Percentiles rank a stretch among this genome's conserved stretches.
These are phyloP conservation scores for Hypoxylon perforatum DNA, from an alignment of 495 filamentous ascomycete species.

Conservation along the genomic window DNA sequence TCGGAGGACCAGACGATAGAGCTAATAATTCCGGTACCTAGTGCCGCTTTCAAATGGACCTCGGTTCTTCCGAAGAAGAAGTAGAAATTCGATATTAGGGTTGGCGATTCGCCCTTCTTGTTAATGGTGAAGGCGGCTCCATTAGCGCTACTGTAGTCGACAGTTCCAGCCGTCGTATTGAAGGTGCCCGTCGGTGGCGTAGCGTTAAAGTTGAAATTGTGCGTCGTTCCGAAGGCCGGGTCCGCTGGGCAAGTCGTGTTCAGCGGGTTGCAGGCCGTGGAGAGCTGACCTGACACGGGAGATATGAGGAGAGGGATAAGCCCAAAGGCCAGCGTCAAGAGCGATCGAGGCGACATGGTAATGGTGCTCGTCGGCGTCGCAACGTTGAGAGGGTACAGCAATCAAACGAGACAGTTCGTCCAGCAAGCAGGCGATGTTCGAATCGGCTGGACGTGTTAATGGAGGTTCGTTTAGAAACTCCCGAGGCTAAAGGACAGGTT, in stretches of 20 bases:
- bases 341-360: slow-evolving; percentile 48
- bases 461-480: neutral
- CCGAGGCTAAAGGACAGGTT: slow-evolving; percentile 3
- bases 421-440: too few relatives aligned
- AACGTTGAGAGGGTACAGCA: neutral
- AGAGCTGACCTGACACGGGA: slow-evolving; percentile 67
- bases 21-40: slow-evolving; percentile 81
- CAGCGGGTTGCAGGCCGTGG: slow-evolving; percentile 73
- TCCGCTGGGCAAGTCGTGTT: slow-evolving; percentile 72
- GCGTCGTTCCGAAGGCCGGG: slow-evolving; percentile 67
- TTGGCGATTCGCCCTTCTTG: slow-evolving; percentile 78
- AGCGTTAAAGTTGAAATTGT: slow-evolving; percentile 73
- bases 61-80: slow-evolving; percentile 81
- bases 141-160: slow-evolving; percentile 63
- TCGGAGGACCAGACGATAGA: slow-evolving; percentile 86
- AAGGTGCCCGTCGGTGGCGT: slow-evolving; percentile 67
- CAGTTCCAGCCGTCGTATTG: slow-evolving; percentile 67
- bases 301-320: slow-evolving; percentile 55
- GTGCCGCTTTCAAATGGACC: slow-evolving; percentile 76
- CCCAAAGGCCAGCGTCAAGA: slow-evolving; percentile 49
- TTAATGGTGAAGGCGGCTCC: slow-evolving; percentile 78
- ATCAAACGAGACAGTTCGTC: too few relatives aligned
- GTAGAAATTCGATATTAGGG: slow-evolving; percentile 77
- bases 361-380: slow-evolving; percentile 18
- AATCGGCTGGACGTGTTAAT: too few relatives aligned